Evolutionary conservation across 495 filamentous ascomycete genomes (phyloP).

Genomic region (Hyaloscypha variabilis): DNA sequence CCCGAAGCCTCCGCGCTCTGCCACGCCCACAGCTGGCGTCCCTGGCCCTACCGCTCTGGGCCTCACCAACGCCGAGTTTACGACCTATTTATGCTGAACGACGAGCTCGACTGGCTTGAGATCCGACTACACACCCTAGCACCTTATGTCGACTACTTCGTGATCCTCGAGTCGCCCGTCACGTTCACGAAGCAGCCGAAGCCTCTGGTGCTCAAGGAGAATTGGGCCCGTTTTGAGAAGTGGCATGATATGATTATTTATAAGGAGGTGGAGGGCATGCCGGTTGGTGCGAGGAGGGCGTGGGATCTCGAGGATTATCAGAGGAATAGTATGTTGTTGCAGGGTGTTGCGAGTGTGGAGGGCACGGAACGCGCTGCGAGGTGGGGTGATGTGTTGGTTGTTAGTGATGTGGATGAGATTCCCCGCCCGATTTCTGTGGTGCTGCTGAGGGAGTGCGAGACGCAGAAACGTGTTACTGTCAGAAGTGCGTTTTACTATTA

Average conservation of each 20-base stretch:
- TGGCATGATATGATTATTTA: constrained; percentile 46
- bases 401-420: constrained; percentile 47
- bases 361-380: constrained; percentile 27
- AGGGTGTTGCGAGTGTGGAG: constrained; percentile 36
- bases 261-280: constrained; percentile 39
- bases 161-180: constrained; percentile 48
- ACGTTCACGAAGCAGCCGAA: constrained; percentile 47
- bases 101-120: constrained; percentile 51
- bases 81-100: constrained; percentile 46
- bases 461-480: constrained; percentile 41
- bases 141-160: constrained; percentile 47
- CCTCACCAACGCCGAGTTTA: constrained; percentile 40
- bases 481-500: constrained; percentile 47
- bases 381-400: constrained; percentile 39
- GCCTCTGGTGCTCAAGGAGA: constrained; percentile 37
- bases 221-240: constrained; percentile 39
- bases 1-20: constrained; percentile 6
- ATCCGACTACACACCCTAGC: constrained; percentile 42
- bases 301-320: constrained; percentile 42
- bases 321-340: constrained; percentile 41
- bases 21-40: background rate
- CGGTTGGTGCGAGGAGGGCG: constrained; percentile 22
- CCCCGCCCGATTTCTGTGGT: constrained; percentile 38
- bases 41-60: background rate
- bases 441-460: constrained; percentile 44